Percentiles rank a stretch among this genome's conserved stretches.
phyloP scores from a whole-genome alignment of 2,329 filamentous ascomycete genomes.

The Pyrenophora tritici-repentis region DNA sequence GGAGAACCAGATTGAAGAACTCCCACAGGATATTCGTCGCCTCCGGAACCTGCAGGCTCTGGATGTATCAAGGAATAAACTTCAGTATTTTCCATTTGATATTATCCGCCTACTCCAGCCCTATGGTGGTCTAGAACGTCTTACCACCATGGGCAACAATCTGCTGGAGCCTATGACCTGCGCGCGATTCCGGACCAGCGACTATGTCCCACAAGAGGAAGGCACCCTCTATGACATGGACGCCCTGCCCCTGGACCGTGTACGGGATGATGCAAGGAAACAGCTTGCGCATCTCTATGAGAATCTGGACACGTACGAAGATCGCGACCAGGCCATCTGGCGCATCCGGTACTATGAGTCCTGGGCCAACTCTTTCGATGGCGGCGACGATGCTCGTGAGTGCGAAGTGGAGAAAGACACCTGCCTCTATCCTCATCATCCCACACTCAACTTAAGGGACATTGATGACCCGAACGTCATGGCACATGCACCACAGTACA shows the following conservation, averaged over 20 bases:
- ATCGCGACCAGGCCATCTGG: conserved; percentile 22
- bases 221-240: neutral
- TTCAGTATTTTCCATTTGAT: conserved; percentile 34
- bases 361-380: conserved; percentile 14
- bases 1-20: conserved; percentile 32
- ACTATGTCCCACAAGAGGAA: neutral
- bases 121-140: conserved; percentile 16
- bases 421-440: conserved; percentile 20
- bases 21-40: conserved; percentile 33
- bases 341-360: conserved; percentile 23
- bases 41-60: conserved; percentile 27
- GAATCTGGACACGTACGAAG: conserved; percentile 5
- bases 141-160: conserved; percentile 25
- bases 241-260: conserved; percentile 1
- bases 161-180: conserved; percentile 17
- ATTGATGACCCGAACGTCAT: neutral
- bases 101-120: conserved; percentile 26
- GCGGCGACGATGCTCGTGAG: conserved; percentile 1
- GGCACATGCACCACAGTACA: conserved; percentile 12
- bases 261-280: conserved; percentile 4
- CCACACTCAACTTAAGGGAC: neutral
- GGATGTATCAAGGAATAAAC: conserved; percentile 30
- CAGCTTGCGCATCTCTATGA: conserved; percentile 14
- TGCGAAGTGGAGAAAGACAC: conserved; percentile 1
- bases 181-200: conserved; percentile 2